Evolutionary conservation across 768 basidiomycete genomes (phyloP).

Genomic region (Naganishia randhawae): DNA sequence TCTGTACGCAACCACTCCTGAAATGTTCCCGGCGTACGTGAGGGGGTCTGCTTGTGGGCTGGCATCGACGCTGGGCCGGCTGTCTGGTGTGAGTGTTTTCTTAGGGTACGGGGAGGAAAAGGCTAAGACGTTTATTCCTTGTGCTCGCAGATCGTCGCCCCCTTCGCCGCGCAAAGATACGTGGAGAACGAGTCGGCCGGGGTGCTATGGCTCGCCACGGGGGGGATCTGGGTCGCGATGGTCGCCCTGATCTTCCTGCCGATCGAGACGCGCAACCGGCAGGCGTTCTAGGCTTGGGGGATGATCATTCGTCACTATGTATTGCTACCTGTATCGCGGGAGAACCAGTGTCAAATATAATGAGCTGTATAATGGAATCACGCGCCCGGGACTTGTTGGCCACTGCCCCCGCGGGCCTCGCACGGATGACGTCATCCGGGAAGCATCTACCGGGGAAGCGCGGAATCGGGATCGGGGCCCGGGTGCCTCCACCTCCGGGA

Average conservation of each 20-base stretch:
- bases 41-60: conserved; percentile 45
- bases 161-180: conserved; percentile 43
- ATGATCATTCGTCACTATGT: neutral
- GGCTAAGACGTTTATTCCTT: too few species aligned
- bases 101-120: too few species aligned
- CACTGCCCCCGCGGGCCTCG: too few species aligned
- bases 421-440: too few species aligned
- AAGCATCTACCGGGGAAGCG: too few species aligned
- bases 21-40: conserved; percentile 46
- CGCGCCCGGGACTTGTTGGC: too few species aligned
- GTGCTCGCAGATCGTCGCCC: conserved; percentile 43
- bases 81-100: conserved; percentile 30
- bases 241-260: conserved; percentile 44
- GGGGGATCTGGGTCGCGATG: conserved; percentile 41
- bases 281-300: conserved; percentile 42
- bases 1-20: conserved; percentile 49
- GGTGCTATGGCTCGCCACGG: conserved; percentile 46
- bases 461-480: too few species aligned
- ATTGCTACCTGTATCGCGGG: too few species aligned
- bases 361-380: too few species aligned
- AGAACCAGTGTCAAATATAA: too few species aligned
- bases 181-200: conserved; percentile 34
- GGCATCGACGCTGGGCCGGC: conserved; percentile 44
- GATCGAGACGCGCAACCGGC: conserved; percentile 47
- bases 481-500: too few species aligned